Base-by-base conservation (phyloP, 2,329 filamentous ascomycete genomes). In the Coniella vitis region DNA sequence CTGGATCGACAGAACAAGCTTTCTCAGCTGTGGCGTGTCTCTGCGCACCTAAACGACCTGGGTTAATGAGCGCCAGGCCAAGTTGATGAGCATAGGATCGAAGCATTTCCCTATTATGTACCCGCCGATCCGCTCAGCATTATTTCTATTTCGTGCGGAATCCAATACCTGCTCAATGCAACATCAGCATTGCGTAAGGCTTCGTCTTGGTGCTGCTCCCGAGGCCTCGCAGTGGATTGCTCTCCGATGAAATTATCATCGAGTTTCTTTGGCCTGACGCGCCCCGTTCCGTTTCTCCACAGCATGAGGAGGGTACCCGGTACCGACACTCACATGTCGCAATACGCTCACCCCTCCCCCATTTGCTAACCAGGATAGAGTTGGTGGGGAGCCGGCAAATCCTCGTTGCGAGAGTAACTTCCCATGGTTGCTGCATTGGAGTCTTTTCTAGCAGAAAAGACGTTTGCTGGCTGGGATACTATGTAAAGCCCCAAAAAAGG, bases 371-470 rank as follows among this genome's bases (percentile, higher is more conserved):
- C 4, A 22, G 5, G 37, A 32, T 32, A 51, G 34, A 25, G 31
- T 42, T 52, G 49, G 32, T 45, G 35, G n/a, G 49, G 54, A 49
- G 50, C 48, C 60, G 57, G 57, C 56, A 55, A 61, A 61, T 61
- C 58, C 56, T 32, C 52, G 55, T 56, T 56, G 55, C 56, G 57
- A 55, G 58, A 60, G 57, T 58, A 56, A 60, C 57, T 58, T 56
- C 44, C 56, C 59, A 61, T 60, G 55, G 61, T 51, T 57, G 10
- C 25, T 10, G 5, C 25, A 29, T 5, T 5, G 10, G 25, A 29
- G 25, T 29, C 25, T 29, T 10, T 29, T 5, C 25, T 5, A 29
- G 10, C 5, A 29, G 10, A 29, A 29, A 29, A 62, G 56, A 60
- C 60, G 58, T 56, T 58, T 60, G 54, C 52, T 57, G 57, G 54